These are phyloP conservation scores for Cladosporium sp. DNA, from an alignment of 2,329 filamentous ascomycete genomes.

Conservation along the genomic window DNA sequence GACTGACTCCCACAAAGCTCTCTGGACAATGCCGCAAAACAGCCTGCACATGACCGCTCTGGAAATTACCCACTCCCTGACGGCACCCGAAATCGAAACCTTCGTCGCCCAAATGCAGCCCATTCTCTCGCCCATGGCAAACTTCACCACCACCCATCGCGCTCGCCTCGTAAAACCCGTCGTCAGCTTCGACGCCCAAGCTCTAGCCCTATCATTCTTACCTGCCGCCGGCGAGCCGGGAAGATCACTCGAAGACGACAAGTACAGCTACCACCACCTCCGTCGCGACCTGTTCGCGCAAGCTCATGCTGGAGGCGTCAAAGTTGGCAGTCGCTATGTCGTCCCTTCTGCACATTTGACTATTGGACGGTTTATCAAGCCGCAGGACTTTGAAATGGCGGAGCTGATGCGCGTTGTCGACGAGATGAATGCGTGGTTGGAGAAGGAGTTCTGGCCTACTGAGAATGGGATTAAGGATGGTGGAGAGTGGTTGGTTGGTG, in stretches of 20 bases:
- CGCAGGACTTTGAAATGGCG: slow-evolving; percentile 53
- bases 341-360: slow-evolving; percentile 90
- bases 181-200: slow-evolving; percentile 78
- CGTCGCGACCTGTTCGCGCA: slow-evolving; percentile 70
- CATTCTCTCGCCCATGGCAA: slow-evolving; percentile 56
- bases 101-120: slow-evolving; percentile 33
- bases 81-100: slow-evolving; percentile 42
- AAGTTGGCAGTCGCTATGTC: slow-evolving; percentile 73
- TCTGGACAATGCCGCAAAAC: slow-evolving; percentile 81
- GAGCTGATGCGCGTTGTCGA: slow-evolving; percentile 69
- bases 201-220: slow-evolving; percentile 80
- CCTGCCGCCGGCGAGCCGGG: slow-evolving; percentile 60
- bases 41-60: slow-evolving; percentile 80
- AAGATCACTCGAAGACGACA: slow-evolving; percentile 49
- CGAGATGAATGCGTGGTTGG: slow-evolving; percentile 70
- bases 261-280: slow-evolving; percentile 86
- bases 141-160: slow-evolving; percentile 63
- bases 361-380: slow-evolving; percentile 71
- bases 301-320: slow-evolving; percentile 58
- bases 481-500: slow-evolving; percentile 82
- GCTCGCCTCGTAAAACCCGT: slow-evolving; percentile 75
- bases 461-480: slow-evolving; percentile 29
- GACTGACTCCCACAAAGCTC: slow-evolving; percentile 43
- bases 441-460: slow-evolving; percentile 64
- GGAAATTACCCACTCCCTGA: slow-evolving; percentile 78